A percentile compares a stretch with the other conserved stretches of the same genome.
phyloP scores from a whole-genome alignment of 768 basidiomycete genomes.

The Suillus hirtellus region DNA sequence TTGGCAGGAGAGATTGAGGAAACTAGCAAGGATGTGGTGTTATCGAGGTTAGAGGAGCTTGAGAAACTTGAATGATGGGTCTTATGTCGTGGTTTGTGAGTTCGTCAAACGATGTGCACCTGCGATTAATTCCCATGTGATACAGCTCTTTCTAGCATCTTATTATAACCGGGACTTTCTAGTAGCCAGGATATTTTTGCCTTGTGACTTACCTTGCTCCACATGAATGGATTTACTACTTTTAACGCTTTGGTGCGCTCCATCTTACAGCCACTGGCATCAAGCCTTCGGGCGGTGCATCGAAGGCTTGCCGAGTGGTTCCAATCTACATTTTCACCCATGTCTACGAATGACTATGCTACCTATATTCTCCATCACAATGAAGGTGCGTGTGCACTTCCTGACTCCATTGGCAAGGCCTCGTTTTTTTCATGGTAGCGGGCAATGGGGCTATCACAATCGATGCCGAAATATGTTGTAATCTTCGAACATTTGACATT shows the following conservation, averaged over 20 bases:
- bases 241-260: not conserved
- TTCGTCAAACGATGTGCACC: not conserved
- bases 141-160: not conserved
- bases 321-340: not conserved
- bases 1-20: constrained; percentile 98
- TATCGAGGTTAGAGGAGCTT: constrained; percentile 85
- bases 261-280: not conserved
- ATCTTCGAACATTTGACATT: not conserved
- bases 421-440: not conserved
- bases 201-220: not conserved
- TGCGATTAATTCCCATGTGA: not conserved
- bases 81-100: not conserved
- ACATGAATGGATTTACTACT: not conserved
- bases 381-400: not conserved
- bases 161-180: constrained; percentile 1
- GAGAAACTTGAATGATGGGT: constrained; percentile 82
- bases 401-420: not conserved
- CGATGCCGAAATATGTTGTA: not conserved
- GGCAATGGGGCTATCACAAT: not conserved
- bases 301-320: not conserved
- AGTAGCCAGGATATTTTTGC: not conserved
- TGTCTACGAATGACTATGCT: not conserved
- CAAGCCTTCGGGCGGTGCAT: not conserved
- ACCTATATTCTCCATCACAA: not conserved
- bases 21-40: constrained; percentile 94